A percentile compares a stretch with the other conserved stretches of the same genome.
phyloP scores from a whole-genome alignment of 768 basidiomycete genomes.

The Jaapia argillacea region DNA sequence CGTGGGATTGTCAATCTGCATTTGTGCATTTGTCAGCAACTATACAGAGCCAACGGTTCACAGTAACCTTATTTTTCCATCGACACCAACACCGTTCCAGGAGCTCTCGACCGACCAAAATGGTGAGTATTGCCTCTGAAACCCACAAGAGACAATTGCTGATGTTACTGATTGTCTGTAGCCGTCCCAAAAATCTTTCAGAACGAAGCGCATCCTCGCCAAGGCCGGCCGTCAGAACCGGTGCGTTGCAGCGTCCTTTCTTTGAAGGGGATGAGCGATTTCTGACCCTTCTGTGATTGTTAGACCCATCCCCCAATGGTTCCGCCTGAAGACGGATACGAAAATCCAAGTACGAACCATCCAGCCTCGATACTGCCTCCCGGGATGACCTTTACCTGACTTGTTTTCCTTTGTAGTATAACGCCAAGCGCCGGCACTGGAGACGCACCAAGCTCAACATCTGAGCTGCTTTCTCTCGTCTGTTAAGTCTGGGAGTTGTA shows the following conservation, averaged over 20 bases:
- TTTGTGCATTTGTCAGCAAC: conserved; percentile 31
- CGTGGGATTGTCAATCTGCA: too few species aligned
- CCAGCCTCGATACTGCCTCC: background rate
- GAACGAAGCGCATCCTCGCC: conserved; percentile 93
- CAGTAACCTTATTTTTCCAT: conserved; percentile 20
- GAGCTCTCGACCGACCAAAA: conserved; percentile 14
- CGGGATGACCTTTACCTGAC: conserved; percentile 6
- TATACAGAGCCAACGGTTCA: conserved; percentile 25
- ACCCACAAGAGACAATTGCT: conserved; percentile 6
- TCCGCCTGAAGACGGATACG: conserved; percentile 92
- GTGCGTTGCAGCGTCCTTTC: conserved; percentile 27
- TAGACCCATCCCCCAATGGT: conserved; percentile 98
- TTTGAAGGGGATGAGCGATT: background rate
- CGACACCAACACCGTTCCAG: conserved; percentile 8
- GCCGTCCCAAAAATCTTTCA: conserved; percentile 99
- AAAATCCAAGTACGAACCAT: conserved; percentile 68
- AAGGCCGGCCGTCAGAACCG: conserved; percentile 96
- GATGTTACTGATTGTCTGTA: conserved; percentile 22
- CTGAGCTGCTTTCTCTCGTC: conserved; percentile 28
- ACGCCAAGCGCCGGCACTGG: conserved; percentile 98
- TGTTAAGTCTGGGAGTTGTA: background rate
- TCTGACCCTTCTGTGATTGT: background rate
- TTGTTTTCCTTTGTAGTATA: conserved; percentile 43
- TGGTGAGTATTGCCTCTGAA: conserved; percentile 28
- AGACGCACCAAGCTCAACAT: conserved; percentile 98